These are phyloP conservation scores for Musa balbisiana DNA, from an alignment of 202 grass and related monocot species.

Conservation along the genomic window DNA sequence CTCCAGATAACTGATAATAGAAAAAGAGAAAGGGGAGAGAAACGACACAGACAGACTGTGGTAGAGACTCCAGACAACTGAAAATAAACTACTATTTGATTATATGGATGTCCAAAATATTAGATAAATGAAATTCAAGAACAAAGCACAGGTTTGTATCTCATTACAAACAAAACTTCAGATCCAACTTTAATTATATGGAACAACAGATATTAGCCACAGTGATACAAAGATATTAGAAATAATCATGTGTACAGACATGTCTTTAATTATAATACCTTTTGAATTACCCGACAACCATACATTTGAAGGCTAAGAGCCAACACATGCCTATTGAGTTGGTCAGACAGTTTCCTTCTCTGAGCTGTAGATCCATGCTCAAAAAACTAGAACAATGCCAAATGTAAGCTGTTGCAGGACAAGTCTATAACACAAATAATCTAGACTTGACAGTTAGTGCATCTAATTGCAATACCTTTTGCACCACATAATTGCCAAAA, in stretches of 20 bases:
- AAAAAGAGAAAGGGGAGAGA: too few relatives aligned
- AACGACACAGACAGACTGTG: too few relatives aligned
- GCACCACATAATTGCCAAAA: slow-evolving; percentile 97
- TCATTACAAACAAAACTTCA: background rate
- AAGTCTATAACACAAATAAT: slow-evolving; percentile 1
- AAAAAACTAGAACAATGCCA: slow-evolving; percentile 54
- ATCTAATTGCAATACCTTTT: slow-evolving; percentile 47
- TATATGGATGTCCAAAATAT: too few relatives aligned
- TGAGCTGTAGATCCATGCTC: slow-evolving; percentile 64
- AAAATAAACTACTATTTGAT: too few relatives aligned
- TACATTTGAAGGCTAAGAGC: slow-evolving; percentile 96
- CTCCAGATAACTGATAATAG: too few relatives aligned
- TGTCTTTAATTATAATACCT: slow-evolving; percentile 38
- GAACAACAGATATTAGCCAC: background rate
- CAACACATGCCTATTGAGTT: slow-evolving; percentile 74
- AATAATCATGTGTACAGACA: background rate
- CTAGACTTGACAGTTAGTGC: background rate
- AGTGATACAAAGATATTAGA: background rate
- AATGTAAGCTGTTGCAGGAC: slow-evolving; percentile 15
- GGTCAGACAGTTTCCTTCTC: slow-evolving; percentile 71
- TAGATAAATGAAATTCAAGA: background rate
- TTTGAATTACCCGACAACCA: slow-evolving; percentile 91
- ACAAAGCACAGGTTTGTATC: background rate
- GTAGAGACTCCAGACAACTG: too few relatives aligned
- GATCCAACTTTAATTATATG: too few relatives aligned